phyloP scores from a whole-genome alignment of 2,329 filamentous ascomycete genomes.

The Penicillium decumbens region DNA sequence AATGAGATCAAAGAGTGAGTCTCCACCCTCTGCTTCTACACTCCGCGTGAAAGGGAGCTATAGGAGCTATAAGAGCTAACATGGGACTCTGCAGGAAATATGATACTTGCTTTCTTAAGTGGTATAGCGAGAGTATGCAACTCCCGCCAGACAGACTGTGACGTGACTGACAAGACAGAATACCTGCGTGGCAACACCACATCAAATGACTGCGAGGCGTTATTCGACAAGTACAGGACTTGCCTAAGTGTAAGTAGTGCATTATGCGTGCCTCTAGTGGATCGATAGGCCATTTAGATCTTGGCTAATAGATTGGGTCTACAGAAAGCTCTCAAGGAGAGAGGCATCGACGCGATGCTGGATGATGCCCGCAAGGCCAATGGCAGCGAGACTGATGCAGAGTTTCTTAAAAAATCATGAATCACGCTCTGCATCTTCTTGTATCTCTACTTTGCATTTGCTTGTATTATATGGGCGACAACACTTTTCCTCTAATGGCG shows the following conservation, averaged over 20 bases:
- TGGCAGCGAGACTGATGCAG: constrained; percentile 73
- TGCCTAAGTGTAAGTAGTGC: constrained; percentile 67
- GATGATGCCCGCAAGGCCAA: constrained; percentile 83
- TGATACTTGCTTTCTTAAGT: constrained; percentile 96
- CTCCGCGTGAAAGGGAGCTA: not conserved
- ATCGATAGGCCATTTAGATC: no score
- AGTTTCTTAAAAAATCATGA: constrained; percentile 52
- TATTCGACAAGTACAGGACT: constrained; percentile 84
- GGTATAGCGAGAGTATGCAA: constrained; percentile 89
- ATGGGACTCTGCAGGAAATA: constrained; percentile 63
- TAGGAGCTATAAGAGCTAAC: constrained; percentile 9
- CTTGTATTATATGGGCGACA: not conserved
- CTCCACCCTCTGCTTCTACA: constrained; percentile 5
- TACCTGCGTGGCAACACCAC: constrained; percentile 82
- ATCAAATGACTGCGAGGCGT: constrained; percentile 75
- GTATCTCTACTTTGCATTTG: constrained; percentile 5
- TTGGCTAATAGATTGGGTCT: no score
- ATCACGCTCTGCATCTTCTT: not conserved
- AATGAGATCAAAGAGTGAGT: constrained; percentile 91
- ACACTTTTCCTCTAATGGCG: constrained; percentile 1
- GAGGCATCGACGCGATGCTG: constrained; percentile 88
- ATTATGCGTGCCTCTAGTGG: not conserved
- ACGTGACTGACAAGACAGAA: constrained; percentile 51
- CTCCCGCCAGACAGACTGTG: not conserved
- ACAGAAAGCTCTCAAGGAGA: constrained; percentile 77